Evolutionary conservation across 2,329 filamentous ascomycete genomes (phyloP).

Genomic region (Fusarium gaditjirri): DNA sequence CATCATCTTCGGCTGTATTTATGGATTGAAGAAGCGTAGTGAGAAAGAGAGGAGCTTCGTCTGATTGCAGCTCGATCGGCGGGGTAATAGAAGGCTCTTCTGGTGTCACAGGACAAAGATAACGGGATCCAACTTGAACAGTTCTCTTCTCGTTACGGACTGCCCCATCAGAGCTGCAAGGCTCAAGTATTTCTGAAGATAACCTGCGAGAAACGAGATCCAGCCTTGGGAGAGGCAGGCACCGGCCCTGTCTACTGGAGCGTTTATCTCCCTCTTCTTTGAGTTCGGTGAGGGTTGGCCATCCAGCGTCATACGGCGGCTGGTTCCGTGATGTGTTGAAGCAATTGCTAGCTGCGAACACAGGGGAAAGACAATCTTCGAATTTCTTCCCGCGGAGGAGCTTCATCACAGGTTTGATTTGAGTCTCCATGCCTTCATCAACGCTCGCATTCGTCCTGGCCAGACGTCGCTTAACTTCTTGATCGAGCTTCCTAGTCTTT

Average conservation of each 20-base stretch:
- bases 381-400: conserved; percentile 46
- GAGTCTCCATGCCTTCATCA: conserved; percentile 6
- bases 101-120: conserved; percentile 34
- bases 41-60: conserved; percentile 20
- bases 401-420: conserved; percentile 10
- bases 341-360: conserved; percentile 49
- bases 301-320: conserved; percentile 38
- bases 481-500: conserved; percentile 39
- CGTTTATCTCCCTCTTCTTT: conserved; percentile 51
- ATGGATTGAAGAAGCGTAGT: conserved; percentile 17
- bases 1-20: not conserved
- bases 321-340: conserved; percentile 45
- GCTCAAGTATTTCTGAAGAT: conserved; percentile 4
- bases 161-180: conserved; percentile 37
- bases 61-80: conserved; percentile 4
- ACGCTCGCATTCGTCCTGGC: conserved; percentile 32
- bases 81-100: not conserved
- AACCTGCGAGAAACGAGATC: conserved; percentile 29
- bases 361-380: conserved; percentile 46
- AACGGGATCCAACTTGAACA: conserved; percentile 35
- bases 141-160: conserved; percentile 44
- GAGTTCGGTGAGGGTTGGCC: conserved; percentile 51
- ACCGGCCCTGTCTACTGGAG: conserved; percentile 40
- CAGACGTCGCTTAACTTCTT: conserved; percentile 39
- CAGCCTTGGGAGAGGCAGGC: conserved; percentile 48